Evolutionary conservation across 176 grass and related monocot species (phyloP), one percentile per base, ranked within the genome.

Genomic region (Neostapfia colusana): DNA sequence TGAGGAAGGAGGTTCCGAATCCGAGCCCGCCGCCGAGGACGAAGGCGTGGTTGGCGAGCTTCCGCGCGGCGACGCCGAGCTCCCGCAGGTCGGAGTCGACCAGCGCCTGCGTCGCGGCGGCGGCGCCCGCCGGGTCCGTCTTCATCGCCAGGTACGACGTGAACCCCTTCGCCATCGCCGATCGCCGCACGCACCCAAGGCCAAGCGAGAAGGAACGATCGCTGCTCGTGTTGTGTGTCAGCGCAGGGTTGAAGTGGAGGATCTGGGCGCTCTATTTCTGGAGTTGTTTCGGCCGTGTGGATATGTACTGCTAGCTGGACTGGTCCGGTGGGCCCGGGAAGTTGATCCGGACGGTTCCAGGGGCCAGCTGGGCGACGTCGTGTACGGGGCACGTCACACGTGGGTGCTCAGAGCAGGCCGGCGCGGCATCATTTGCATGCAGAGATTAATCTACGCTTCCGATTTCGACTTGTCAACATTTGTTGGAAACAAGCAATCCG

Each of bases 61-160:
- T 98, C 76, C 69, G 49, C 53, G 81, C 82, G 15, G 95, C 95
- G 35, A 63, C 82, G 48, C 85, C 25, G 8, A 98, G 43, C 27
- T 98, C 91, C 72, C 75, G 80, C 76, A 98, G 87, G 84, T 98
- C 95, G 9, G 91, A 85, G n/a, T 92, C 84, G 70, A 98, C 76
- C 65, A 92, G 79, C 70, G 74, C 88, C 72, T 60, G 57, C 25
- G 82, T 66, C 54, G 75, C 48, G 54, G 57, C 71, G 54, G 57
- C 71, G 62, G 61, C 71, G 70, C 41, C 58, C 49, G 81, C 75
- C 84, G 73, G 38, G 41, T 88, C 81, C 68, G 79, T 90, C 79
- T 87, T 86, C 88, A 91, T 90, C 42, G 57, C 74, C 72, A 92
- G 74, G 71, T 64, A 80, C 15, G 78, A 79, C 38, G 50, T 28